phyloP scores from a whole-genome alignment of 495 filamentous ascomycete genomes.

The Aspergillus baeticus region DNA sequence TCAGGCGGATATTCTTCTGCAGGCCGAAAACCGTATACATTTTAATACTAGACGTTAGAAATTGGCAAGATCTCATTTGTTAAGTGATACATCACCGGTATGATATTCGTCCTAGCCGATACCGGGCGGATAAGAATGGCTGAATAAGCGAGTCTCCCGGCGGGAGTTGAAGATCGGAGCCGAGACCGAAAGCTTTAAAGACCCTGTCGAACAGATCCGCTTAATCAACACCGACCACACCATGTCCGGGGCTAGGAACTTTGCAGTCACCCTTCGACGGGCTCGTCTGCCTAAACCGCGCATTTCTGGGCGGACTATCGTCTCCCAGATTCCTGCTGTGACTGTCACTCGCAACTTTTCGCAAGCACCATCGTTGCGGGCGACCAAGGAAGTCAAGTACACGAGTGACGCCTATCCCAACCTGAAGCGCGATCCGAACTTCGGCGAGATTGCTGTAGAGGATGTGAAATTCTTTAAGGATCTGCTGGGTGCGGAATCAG shows the following conservation, averaged over 20 bases:
- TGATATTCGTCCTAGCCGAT: neutral
- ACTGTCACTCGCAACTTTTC: conserved; percentile 36
- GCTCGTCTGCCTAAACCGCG: conserved; percentile 38
- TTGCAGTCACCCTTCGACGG: conserved; percentile 41
- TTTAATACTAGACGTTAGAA: no score
- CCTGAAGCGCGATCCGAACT: conserved; percentile 73
- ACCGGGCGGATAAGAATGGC: neutral
- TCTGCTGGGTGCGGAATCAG: conserved; percentile 70
- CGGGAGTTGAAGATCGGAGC: neutral
- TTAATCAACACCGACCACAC: conserved; percentile 15
- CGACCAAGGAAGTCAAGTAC: conserved; percentile 60
- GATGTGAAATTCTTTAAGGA: conserved; percentile 79
- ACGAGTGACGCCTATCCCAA: conserved; percentile 85
- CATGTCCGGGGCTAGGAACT: conserved; percentile 40
- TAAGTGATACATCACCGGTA: neutral
- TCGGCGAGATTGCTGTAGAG: conserved; percentile 62
- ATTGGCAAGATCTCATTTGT: neutral
- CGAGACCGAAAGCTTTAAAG: conserved; percentile 4
- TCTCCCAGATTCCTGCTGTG: conserved; percentile 20
- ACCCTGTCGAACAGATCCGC: neutral
- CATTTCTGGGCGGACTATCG: conserved; percentile 22
- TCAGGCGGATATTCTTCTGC: neutral
- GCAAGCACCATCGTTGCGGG: conserved; percentile 28
- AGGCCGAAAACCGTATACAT: no score
- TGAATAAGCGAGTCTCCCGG: conserved; percentile 11